Base-by-base conservation (phyloP, 768 basidiomycete species). In the Suillus plorans region DNA sequence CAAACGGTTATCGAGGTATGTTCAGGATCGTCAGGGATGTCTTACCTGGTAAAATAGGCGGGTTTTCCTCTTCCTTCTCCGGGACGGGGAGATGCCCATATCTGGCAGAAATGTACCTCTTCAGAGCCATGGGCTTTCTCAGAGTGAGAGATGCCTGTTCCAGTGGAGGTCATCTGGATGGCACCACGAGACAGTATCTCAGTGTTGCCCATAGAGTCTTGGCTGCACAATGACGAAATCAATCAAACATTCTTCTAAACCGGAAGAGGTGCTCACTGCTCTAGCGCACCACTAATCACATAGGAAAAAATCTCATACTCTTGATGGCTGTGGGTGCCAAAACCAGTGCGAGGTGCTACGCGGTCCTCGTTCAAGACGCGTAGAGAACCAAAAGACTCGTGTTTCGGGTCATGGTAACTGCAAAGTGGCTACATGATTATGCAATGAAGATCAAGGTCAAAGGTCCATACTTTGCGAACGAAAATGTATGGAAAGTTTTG, bases 271-370 rank as follows among this genome's bases (percentile, higher is more conserved):
- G 78, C 88, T 69, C 72, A 93, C 92, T 95, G 94, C 73, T 94
- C 89, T 39, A 95, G 82, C 70, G 89, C 83, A 5, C 94, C 94
- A 22, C 79, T 75, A 45, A 97, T 86, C 63, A 96, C 80, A 73
- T 97, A 97, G 1, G 89, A 90, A 79, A 95, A 97, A 66, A 97
- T 98, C 71, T 97, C 95, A 68, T 92, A 93, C 73, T 92, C 90
- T 39, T 86, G 82, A 71, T 96, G 94, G 7, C 84, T 82, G 76
- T 95, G 93, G 0, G 88, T 90, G 3, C 92, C 94, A 68, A 98
- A 98, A 0, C 97, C 97, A 20, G 86, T 89, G 20, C 77, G 71
- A 7, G 90, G 78, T 5, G 82, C 84, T 47, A 96, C 91, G n/a
- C 92, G 88, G 70, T 95, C 94, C 76, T 97, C 95, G 78, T 97